Conservation (phyloP, 441 rosid species). For the Pelargonium fulgidum region DNA sequence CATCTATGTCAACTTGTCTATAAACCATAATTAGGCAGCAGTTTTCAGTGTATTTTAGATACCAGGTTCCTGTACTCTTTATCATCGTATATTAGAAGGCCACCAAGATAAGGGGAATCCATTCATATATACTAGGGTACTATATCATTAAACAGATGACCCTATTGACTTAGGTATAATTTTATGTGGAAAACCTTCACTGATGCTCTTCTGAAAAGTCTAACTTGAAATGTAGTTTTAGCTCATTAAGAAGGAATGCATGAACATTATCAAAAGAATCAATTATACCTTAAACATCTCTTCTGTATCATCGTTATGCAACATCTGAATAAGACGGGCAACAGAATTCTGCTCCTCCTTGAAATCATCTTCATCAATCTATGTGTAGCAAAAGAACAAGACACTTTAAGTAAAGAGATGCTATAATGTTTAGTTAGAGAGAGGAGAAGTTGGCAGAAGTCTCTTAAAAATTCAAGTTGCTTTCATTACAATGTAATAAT, state of each 20-base stretch:
- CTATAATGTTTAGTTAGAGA: background rate
- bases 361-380: constrained; percentile 95
- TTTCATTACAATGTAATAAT: too few species aligned
- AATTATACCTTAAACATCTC: constrained; percentile 87
- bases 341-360: constrained; percentile 96
- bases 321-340: constrained; percentile 89
- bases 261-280: background rate
- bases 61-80: background rate
- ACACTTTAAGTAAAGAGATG: constrained; percentile 14
- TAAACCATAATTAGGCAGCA: too few species aligned
- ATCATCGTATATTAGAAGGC: background rate
- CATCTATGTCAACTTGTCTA: too few species aligned
- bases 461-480: background rate
- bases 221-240: constrained; percentile 4
- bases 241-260: background rate
- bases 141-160: background rate
- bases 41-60: too few species aligned
- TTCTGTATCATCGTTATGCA: constrained; percentile 73
- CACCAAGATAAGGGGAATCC: background rate
- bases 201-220: constrained; percentile 19
- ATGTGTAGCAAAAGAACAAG: constrained; percentile 5
- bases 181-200: constrained; percentile 17
- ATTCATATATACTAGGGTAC: background rate
- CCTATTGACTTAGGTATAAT: background rate
- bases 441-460: constrained; percentile 9